Evolutionary conservation across 345 rosid genomes (phyloP).

Genomic region (Lagerstroemia speciosa): DNA sequence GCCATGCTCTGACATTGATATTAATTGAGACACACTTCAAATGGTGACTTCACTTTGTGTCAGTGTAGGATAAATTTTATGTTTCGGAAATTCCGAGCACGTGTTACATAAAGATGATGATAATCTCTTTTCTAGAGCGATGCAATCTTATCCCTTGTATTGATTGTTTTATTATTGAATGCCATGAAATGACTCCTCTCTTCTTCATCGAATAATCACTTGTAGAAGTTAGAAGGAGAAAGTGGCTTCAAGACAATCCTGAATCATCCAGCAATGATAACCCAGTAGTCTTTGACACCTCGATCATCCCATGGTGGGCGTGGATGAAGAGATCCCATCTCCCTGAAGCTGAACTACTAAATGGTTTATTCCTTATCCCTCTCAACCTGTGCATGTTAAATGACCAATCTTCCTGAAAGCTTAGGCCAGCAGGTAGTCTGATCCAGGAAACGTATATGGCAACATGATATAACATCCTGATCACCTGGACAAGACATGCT

Average conservation of each 20-base stretch:
- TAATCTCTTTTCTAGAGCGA: too few relatives aligned
- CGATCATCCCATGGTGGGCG: slow-evolving; percentile 95
- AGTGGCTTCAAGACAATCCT: slow-evolving; percentile 74
- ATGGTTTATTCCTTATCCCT: slow-evolving; percentile 38
- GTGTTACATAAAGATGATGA: too few relatives aligned
- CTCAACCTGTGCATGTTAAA: neutral
- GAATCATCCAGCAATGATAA: slow-evolving; percentile 71
- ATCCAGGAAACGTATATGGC: too few relatives aligned
- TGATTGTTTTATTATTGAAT: neutral
- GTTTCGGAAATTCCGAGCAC: too few relatives aligned
- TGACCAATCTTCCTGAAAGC: neutral
- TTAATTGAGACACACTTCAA: neutral
- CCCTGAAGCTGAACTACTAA: slow-evolving; percentile 82
- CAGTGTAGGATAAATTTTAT: too few relatives aligned
- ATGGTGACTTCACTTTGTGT: too few relatives aligned
- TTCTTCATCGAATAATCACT: slow-evolving; percentile 6
- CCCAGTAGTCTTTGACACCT: slow-evolving; percentile 73
- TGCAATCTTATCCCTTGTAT: neutral
- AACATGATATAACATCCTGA: too few relatives aligned
- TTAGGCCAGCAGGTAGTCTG: neutral
- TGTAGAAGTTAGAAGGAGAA: slow-evolving; percentile 81
- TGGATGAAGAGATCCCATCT: slow-evolving; percentile 91
- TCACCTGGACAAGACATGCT: too few relatives aligned
- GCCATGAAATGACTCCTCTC: neutral
- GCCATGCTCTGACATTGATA: neutral